These are phyloP conservation scores for Heterobasidion annosum DNA, from an alignment of 1,284 basidiomycete species.

Conservation along the genomic window DNA sequence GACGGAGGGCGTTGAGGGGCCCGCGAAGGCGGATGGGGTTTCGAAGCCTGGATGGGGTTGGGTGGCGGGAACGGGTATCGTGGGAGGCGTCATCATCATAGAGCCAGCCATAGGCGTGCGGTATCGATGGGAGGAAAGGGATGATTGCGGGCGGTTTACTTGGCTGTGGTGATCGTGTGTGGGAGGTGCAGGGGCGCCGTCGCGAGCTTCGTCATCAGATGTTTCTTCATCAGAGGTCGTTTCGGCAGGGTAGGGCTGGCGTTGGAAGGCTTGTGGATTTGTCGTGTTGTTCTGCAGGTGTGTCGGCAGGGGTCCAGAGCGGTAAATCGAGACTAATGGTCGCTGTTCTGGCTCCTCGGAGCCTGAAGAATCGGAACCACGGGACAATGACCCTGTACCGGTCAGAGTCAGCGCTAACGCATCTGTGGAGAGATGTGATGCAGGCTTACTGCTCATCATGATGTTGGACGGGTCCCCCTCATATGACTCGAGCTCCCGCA, in stretches of 20 bases:
- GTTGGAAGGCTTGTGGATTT: conserved; percentile 7
- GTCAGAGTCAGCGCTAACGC: conserved; percentile 1
- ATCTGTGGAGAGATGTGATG: background rate
- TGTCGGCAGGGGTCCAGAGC: conserved; percentile 11
- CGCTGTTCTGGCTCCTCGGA: conserved; percentile 44
- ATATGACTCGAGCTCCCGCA: conserved; percentile 80
- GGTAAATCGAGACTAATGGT: conserved; percentile 18
- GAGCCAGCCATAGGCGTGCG: conserved; percentile 68
- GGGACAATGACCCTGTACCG: conserved; percentile 34
- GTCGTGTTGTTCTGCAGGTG: conserved; percentile 13
- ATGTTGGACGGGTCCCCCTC: conserved; percentile 62
- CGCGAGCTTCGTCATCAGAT: conserved; percentile 36
- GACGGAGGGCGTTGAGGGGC: conserved; percentile 27
- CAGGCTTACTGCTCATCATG: conserved; percentile 55
- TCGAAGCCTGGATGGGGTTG: conserved; percentile 70
- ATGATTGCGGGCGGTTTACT: conserved; percentile 54
- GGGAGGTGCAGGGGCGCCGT: conserved; percentile 28
- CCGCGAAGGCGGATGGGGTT: conserved; percentile 64
- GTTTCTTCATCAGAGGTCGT: conserved; percentile 31
- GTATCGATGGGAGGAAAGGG: conserved; percentile 63
- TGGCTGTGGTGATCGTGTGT: conserved; percentile 22
- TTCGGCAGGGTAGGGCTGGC: conserved; percentile 15
- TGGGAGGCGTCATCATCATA: conserved; percentile 45
- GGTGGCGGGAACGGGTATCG: conserved; percentile 26
- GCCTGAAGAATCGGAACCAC: conserved; percentile 49